Evolutionary conservation across 2,329 filamentous ascomycete species (phyloP), one percentile per base, ranked within the genome.

Genomic region (Neocucurbitaria cava): DNA sequence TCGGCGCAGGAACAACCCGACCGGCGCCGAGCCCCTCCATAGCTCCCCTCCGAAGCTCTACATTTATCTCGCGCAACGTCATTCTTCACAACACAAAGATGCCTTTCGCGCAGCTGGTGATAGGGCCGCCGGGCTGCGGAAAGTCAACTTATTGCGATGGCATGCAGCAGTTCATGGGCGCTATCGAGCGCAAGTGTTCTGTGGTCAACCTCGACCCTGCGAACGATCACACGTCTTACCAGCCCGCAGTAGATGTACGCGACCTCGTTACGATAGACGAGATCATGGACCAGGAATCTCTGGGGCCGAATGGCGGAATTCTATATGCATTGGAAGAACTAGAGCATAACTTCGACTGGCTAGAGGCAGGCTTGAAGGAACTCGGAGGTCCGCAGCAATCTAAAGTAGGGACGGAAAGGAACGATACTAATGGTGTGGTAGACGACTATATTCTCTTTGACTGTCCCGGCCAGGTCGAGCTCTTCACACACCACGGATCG

Each of bases 111-210:
- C 90, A 96, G 79, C 87, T 97, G 39, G 87, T 96, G 33, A 87
- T 96, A 68, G 95, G 95, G n/a, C 94, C 93, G 64, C 95, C 95
- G 6, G 95, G 95, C 69, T 88, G 92, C 26, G 95, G 95, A 57
- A 99, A 99, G 80, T 97, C 92, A 62, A 99, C 95, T 7, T 97
- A 96, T 76, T 98, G 94, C 82, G 92, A 98, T 87, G 95, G 95
- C 73, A 96, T 99, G 90, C 91, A 97, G 72, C 95, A 99, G 79
- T 99, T 99, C 80, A 89, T 98, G 83, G 89, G 89, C 62, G 94
- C 95, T 60, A 96, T 99, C 73, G 92, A 93, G 56, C 89, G 95
- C 52, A 93, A 96, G 76, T 96, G 92, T 81, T 96, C 92, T 15
- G 88, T 98, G 33, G 91, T 97, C 54, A 99, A 99, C 74, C 88